Base-by-base conservation (phyloP, 768 basidiomycete genomes). In the Trametes sanguinea region DNA sequence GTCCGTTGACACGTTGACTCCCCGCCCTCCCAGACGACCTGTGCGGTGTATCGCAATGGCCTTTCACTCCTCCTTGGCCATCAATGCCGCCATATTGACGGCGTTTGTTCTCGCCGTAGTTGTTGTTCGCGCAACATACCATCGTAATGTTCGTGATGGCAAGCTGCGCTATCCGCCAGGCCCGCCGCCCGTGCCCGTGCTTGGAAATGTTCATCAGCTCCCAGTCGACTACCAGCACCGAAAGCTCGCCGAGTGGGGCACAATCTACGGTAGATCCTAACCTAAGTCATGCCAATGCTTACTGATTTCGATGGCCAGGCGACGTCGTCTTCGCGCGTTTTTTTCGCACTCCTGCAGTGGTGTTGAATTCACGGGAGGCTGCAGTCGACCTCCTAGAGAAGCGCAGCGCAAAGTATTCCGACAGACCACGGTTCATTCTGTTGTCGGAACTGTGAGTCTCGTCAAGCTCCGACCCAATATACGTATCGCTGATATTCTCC, bases 341-440 rank as follows among this genome's bases (percentile, higher is more conserved):
- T 17, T 69, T 71, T 46, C 63, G 61, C 11, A 60, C 58, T 14
- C 68, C 69, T 32, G 51, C 67, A 14, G 40, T 75, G 22, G 48
- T 75, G 11, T 46, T 75, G 43, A 75, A 71, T 57, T 65, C 65
- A 5, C 59, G 65, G 2, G 61, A 68, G 50, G 68, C 62, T 4
- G 71, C 71, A 2, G 40, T 51, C 14, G 74, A 75, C 14, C 65
- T 75, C 11, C 51, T 72, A 32, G 73, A 73, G 16, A 72, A 72
- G 51, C 58, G 68, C 9, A 61, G 65, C 47, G 50, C 52, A 4
- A 72, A 71, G 32, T 74, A 75, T 54, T 71, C 70, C 2, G 66
- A 63, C 37, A 43, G 73, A 13, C 72, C 73, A 4, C 66, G 55
- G 4, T 63, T 71, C 27, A 57, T 68, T 5, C 46, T 68, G 30